A percentile compares a stretch with the other conserved stretches of the same genome.
phyloP scores from a whole-genome alignment of 83 land plant genomes.

The Picea engelmannii region DNA sequence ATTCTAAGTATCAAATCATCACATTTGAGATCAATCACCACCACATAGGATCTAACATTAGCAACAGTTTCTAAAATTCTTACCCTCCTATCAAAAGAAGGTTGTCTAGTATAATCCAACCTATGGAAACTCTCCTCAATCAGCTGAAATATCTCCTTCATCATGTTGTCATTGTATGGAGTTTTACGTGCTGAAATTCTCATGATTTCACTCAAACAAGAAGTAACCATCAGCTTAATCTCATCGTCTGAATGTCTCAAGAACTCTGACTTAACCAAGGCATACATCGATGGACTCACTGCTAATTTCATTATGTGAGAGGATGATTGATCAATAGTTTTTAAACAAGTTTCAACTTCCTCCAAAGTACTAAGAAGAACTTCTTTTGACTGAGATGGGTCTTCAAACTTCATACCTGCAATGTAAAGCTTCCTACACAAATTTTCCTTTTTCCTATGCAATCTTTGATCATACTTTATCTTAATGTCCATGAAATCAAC shows the following conservation, averaged over 20 bases:
- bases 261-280: not conserved
- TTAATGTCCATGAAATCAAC: not conserved
- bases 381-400: not conserved
- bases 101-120: too few relatives aligned
- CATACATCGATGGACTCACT: not conserved
- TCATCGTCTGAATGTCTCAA: not conserved
- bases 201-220: not conserved
- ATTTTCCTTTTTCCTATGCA: not conserved
- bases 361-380: not conserved
- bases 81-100: too few relatives aligned
- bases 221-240: not conserved
- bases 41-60: too few relatives aligned
- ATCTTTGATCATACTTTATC: not conserved
- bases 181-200: not conserved
- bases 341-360: not conserved
- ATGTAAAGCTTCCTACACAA: not conserved
- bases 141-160: too few relatives aligned
- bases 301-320: not conserved
- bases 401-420: not conserved
- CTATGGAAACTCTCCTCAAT: too few relatives aligned
- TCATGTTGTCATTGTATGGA: too few relatives aligned
- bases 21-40: too few relatives aligned
- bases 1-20: too few relatives aligned
- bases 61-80: too few relatives aligned
- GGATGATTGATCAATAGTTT: not conserved